These are phyloP conservation scores for Cytospora schulzeri DNA, from an alignment of 2,329 filamentous ascomycete species.

Conservation along the genomic window DNA sequence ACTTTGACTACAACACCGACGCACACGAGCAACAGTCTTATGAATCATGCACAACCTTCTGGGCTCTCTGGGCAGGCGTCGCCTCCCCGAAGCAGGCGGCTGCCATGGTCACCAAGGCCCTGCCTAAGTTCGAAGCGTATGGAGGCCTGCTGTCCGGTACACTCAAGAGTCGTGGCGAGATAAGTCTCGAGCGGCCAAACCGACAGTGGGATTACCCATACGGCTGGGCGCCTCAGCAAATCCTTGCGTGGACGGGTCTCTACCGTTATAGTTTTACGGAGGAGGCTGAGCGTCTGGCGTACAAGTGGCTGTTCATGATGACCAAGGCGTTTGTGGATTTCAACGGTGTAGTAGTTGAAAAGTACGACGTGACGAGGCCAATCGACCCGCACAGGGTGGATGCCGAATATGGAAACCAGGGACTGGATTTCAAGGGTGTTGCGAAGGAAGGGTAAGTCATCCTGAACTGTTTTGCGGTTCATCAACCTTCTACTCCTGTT, in stretches of 20 bases:
- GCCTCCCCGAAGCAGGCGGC: constrained; percentile 85
- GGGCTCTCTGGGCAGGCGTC: constrained; percentile 94
- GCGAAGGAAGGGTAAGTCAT: constrained; percentile 86
- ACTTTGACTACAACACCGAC: constrained; percentile 93
- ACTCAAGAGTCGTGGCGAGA: constrained; percentile 78
- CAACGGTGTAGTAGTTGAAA: constrained; percentile 97
- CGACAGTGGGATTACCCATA: constrained; percentile 98
- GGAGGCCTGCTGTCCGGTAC: constrained; percentile 90
- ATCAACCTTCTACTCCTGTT: too few species aligned
- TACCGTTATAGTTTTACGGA: constrained; percentile 89
- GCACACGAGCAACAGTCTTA: constrained; percentile 81
- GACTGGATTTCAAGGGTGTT: constrained; percentile 91
- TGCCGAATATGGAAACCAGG: constrained; percentile 97
- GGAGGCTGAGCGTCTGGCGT: constrained; percentile 85
- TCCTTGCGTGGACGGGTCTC: constrained; percentile 93
- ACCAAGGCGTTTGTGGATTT: constrained; percentile 98
- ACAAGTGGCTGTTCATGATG: constrained; percentile 98
- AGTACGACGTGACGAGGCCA: constrained; percentile 92
- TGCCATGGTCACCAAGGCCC: constrained; percentile 74
- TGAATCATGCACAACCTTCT: constrained; percentile 92
- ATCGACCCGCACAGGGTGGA: constrained; percentile 92
- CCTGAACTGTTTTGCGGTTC: background rate
- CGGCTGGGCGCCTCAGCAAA: constrained; percentile 98
- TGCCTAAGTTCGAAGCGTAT: constrained; percentile 85
- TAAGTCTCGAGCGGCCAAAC: constrained; percentile 83